Conservation (phyloP, 352 stramenopile genomes). For the Thraustotheca clavata region DNA sequence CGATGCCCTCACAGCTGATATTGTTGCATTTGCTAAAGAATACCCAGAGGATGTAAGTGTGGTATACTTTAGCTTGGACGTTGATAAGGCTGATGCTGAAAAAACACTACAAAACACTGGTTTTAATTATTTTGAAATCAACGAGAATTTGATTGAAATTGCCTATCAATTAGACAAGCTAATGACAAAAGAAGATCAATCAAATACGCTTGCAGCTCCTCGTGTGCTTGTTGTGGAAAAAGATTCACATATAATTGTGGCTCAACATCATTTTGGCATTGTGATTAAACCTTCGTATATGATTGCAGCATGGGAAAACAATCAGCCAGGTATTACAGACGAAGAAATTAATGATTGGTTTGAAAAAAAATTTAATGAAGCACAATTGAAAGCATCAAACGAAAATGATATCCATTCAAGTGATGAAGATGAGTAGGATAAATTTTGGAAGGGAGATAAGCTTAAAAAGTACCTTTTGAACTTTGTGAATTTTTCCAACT, state of each 20-base stretch:
- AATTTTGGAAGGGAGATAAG: background rate
- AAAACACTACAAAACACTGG: background rate
- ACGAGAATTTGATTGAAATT: background rate
- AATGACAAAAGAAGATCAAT: background rate
- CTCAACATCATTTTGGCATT: background rate
- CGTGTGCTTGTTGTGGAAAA: slow-evolving; percentile 4
- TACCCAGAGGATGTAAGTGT: background rate
- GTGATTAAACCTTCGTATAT: background rate
- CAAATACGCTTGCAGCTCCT: background rate
- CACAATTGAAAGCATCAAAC: background rate
- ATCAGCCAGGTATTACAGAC: background rate
- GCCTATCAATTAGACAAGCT: background rate
- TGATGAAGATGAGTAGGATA: background rate
- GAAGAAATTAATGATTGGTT: slow-evolving; percentile 6
- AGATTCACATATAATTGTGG: background rate
- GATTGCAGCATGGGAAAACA: background rate
- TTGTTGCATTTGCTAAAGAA: background rate
- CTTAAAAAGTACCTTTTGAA: background rate
- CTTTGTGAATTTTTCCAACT: background rate
- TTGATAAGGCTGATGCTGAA: background rate
- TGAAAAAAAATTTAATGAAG: background rate
- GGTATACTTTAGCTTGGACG: slow-evolving; percentile 1
- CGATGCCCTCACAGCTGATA: background rate
- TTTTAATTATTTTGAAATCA: background rate
- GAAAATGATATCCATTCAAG: background rate